Base-by-base conservation (phyloP, 352 stramenopile species). In the Globisporangium solare region DNA sequence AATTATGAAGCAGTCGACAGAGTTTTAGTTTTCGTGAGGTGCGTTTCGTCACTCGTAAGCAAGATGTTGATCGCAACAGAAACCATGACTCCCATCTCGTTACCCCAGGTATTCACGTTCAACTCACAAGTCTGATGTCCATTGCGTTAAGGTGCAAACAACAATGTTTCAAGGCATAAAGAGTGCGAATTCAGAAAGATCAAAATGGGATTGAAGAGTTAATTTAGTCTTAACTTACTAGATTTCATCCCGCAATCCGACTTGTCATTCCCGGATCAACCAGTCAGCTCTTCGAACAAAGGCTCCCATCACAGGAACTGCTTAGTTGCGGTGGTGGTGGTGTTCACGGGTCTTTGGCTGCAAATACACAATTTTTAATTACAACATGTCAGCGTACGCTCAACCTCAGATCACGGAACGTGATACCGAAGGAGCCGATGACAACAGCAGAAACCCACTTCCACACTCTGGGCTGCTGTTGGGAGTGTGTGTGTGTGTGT, bases 1-100 rank as follows among this genome's bases (percentile, higher is more conserved):
- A 50, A 92, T 92, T 57, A 94, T 94, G 83, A 94, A 92, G 61
- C 79, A 93, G 56, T 90, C 79, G 4, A 88, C 74, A 21, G 78
- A 89, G 56, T 89, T 86, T 47, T 89, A 74, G 62, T 27, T 27
- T 27, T 27, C 24, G 24, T 27, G 24, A 12, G 11, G 0, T 13
- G 50, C 20, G 10, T 17, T 41, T n/a, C 14, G 20, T n/a, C 31
- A 12, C 4, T 22, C 17, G 43, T 20, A 47, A 37, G 18, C 15
- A 52, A 11, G 11, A 56, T 31, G 15, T 21, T 7, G 18, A 50
- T 10, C 1, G 7, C 8, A 55, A 51, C 45, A 39, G 47, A 61
- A 35, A 18, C 12, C 24, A 64, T 21, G 37, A 27, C 24, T 27
- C 6, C 8, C 40, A 65, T n/a, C n/a, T n/a, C n/a, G n/a, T n/a